Conservation (phyloP, 2,329 filamentous ascomycete species). For the Mycosphaerella arachidis region DNA sequence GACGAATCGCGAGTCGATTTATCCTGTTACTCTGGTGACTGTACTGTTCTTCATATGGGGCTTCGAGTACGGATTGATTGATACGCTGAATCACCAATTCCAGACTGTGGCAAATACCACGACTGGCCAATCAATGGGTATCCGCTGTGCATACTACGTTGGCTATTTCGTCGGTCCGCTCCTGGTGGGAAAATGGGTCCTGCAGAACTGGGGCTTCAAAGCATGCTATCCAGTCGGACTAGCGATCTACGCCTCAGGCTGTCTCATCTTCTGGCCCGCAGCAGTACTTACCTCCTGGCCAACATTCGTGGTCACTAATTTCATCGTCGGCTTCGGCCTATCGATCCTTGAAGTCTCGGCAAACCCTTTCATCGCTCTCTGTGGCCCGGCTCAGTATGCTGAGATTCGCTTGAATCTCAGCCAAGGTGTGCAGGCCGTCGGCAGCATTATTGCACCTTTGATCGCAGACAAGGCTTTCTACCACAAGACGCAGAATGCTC, state of each 20-base stretch:
- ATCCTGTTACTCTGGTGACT: slow-evolving; percentile 69
- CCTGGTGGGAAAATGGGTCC: slow-evolving; percentile 57
- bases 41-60: slow-evolving; percentile 87
- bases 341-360: slow-evolving; percentile 57
- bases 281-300: slow-evolving; percentile 58
- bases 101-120: slow-evolving; percentile 59
- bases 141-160: slow-evolving; percentile 67
- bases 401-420: slow-evolving; percentile 58
- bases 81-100: slow-evolving; percentile 71
- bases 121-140: slow-evolving; percentile 58
- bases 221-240: slow-evolving; percentile 58
- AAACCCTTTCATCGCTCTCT: slow-evolving; percentile 60
- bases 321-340: slow-evolving; percentile 58
- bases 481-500: slow-evolving; percentile 42
- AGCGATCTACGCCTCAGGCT: slow-evolving; percentile 58
- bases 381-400: slow-evolving; percentile 56
- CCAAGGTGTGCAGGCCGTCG: slow-evolving; percentile 58
- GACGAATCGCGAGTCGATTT: slow-evolving; percentile 60
- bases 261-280: slow-evolving; percentile 61
- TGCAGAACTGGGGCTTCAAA: slow-evolving; percentile 60
- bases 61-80: slow-evolving; percentile 80
- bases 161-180: slow-evolving; percentile 68
- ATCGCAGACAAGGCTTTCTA: slow-evolving; percentile 58
- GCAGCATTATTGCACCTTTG: slow-evolving; percentile 56
- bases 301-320: slow-evolving; percentile 59